Percentiles rank a stretch among this genome's conserved stretches.
These are phyloP conservation scores for Chalciporus sphaerocephalus DNA, from an alignment of 768 basidiomycete species.

Conservation along the genomic window DNA sequence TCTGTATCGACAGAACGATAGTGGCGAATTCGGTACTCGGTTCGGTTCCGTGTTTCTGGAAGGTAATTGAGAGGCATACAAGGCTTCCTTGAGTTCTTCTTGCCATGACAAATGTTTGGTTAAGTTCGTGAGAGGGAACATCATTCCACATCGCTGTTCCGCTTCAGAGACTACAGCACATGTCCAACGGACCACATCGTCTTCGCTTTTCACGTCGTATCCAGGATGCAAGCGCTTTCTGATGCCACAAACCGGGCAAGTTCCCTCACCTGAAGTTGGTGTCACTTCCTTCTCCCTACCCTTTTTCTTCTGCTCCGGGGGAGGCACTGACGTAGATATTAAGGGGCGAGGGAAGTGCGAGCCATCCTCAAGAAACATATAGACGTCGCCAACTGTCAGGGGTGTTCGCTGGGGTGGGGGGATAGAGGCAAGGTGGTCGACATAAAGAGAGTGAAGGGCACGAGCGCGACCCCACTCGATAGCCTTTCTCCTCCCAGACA, in stretches of 20 bases:
- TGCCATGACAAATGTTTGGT: constrained; percentile 11
- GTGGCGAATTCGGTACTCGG: constrained; percentile 2
- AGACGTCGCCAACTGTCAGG: constrained; percentile 41
- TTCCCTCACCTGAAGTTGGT: constrained; percentile 19
- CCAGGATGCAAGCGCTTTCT: constrained; percentile 27
- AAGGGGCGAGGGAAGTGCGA: constrained; percentile 35
- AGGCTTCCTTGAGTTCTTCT: constrained; percentile 15
- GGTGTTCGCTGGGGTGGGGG: constrained; percentile 18
- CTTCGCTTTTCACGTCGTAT: constrained; percentile 22
- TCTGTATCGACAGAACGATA: constrained; percentile 14
- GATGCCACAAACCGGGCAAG: constrained; percentile 27
- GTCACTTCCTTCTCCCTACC: constrained; percentile 23
- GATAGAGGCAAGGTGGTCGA: constrained; percentile 21
- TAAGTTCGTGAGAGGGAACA: constrained; percentile 20
- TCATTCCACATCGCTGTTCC: constrained; percentile 18
- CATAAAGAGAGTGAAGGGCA: constrained; percentile 38
- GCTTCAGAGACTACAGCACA: constrained; percentile 21
- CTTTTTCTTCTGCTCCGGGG: constrained; percentile 22
- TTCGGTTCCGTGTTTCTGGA: constrained; percentile 2
- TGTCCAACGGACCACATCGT: constrained; percentile 14
- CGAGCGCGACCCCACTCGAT: constrained; percentile 49
- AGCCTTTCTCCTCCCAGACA: constrained; percentile 44
- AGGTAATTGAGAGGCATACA: constrained; percentile 7
- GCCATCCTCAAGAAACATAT: constrained; percentile 42
- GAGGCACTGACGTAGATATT: constrained; percentile 6